Conservation (phyloP, 1,284 basidiomycete species). For the Hemileia vastatrix region DNA sequence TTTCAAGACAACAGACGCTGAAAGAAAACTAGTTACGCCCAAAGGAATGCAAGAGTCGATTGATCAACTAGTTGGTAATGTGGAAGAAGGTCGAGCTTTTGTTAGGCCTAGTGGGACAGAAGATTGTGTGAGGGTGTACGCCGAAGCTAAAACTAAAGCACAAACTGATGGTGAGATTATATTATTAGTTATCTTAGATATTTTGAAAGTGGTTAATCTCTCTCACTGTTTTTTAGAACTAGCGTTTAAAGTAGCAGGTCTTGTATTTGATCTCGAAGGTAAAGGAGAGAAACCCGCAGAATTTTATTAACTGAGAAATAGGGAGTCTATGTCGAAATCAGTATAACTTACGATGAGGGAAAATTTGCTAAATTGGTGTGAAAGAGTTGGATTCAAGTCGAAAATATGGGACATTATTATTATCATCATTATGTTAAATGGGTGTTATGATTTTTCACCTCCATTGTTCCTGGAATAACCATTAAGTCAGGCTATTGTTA, state of each 20-base stretch:
- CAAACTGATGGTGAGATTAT: constrained; percentile 66
- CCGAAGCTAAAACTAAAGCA: constrained; percentile 66
- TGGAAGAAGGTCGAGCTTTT: constrained; percentile 78
- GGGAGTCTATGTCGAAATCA: no score
- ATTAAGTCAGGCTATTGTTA: no score
- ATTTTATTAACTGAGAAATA: constrained; percentile 28
- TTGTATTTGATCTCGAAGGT: constrained; percentile 68
- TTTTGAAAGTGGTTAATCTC: not conserved
- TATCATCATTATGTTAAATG: no score
- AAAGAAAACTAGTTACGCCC: constrained; percentile 73
- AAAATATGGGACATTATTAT: no score
- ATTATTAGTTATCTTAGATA: not conserved
- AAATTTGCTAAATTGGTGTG: no score
- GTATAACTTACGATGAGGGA: no score
- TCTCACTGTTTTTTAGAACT: constrained; percentile 52
- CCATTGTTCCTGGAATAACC: no score
- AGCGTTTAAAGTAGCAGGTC: constrained; percentile 67
- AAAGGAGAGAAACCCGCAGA: constrained; percentile 28
- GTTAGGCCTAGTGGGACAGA: constrained; percentile 96
- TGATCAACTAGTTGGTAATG: constrained; percentile 69
- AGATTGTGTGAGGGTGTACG: constrained; percentile 95
- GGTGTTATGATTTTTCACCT: no score
- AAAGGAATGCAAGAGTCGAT: constrained; percentile 73
- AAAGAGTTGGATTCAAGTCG: no score
- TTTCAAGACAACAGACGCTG: constrained; percentile 90